Evolutionary conservation across 352 stramenopile genomes (phyloP).

Genomic region (Phytophthora citricola): DNA sequence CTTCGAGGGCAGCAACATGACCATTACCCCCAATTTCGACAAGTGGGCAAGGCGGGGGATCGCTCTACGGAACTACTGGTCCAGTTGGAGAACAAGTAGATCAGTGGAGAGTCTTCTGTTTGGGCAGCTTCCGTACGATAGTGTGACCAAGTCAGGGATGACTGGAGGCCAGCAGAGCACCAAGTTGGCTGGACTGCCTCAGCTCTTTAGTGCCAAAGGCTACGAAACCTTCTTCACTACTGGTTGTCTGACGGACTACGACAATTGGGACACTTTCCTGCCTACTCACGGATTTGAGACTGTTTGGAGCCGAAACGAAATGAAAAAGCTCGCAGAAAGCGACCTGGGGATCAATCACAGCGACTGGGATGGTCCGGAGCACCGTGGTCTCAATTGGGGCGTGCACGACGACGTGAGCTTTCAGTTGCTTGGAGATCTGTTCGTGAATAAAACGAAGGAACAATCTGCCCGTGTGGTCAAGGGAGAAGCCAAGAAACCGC

Average conservation of each 20-base stretch:
- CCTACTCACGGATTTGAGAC: slow-evolving; percentile 53
- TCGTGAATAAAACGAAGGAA: slow-evolving; percentile 43
- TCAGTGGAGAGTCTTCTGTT: slow-evolving; percentile 59
- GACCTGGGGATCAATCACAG: slow-evolving; percentile 38
- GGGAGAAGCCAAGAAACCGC: slow-evolving; percentile 39
- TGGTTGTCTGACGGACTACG: slow-evolving; percentile 47
- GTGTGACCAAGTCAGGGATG: slow-evolving; percentile 39
- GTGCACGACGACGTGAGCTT: slow-evolving; percentile 59
- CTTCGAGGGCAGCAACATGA: slow-evolving; percentile 24
- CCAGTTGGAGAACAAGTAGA: slow-evolving; percentile 57
- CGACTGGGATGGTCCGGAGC: slow-evolving; percentile 34
- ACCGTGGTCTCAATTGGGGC: slow-evolving; percentile 36
- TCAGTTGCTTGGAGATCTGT: slow-evolving; percentile 43
- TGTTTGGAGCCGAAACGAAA: slow-evolving; percentile 43
- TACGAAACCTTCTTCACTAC: slow-evolving; percentile 58
- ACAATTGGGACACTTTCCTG: slow-evolving; percentile 53
- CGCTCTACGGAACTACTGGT: slow-evolving; percentile 62
- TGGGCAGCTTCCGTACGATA: slow-evolving; percentile 52
- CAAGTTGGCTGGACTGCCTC: slow-evolving; percentile 47
- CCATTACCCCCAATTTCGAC: slow-evolving; percentile 51
- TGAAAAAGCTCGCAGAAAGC: slow-evolving; percentile 41
- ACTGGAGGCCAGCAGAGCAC: slow-evolving; percentile 23
- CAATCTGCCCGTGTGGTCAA: slow-evolving; percentile 24
- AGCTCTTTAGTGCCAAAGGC: slow-evolving; percentile 52
- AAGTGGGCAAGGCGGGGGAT: slow-evolving; percentile 50